Percentiles rank a stretch among this genome's conserved stretches.
phyloP scores from a whole-genome alignment of 2,329 filamentous ascomycete genomes.

The Claviceps sp. region DNA sequence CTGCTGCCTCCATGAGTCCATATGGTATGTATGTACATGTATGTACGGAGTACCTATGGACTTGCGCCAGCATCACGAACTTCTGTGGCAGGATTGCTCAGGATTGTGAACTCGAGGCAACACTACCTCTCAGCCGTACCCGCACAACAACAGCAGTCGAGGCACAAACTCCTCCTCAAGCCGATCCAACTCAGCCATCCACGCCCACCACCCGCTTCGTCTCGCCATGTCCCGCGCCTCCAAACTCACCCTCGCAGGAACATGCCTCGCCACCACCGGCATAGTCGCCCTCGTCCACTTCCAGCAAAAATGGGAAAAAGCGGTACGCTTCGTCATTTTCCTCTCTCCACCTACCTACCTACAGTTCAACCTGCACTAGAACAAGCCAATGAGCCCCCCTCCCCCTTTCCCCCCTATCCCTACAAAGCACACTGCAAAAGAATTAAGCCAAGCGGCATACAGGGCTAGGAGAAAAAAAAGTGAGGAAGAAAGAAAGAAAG shows the following conservation, averaged over 20 bases:
- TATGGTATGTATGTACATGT: background rate
- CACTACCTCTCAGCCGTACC: too few relatives aligned
- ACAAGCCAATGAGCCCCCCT: too few relatives aligned
- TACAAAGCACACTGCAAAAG: background rate
- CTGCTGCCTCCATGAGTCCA: background rate
- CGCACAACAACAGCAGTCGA: too few relatives aligned
- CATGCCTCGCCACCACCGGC: constrained; percentile 58
- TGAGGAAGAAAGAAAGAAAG: background rate
- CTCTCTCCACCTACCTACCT: too few relatives aligned
- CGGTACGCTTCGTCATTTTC: constrained; percentile 38
- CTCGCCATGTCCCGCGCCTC: constrained; percentile 72
- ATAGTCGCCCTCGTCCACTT: constrained; percentile 83
- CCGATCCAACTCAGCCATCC: background rate
- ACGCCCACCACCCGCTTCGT: background rate
- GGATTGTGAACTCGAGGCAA: too few relatives aligned
- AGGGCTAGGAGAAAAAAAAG: background rate
- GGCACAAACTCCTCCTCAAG: background rate
- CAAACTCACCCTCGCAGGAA: constrained; percentile 70
- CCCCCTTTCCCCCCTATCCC: too few relatives aligned
- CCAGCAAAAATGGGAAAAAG: constrained; percentile 71
- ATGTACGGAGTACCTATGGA: too few relatives aligned
- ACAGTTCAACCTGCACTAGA: too few relatives aligned
- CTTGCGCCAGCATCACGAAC: background rate
- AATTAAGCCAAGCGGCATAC: background rate
- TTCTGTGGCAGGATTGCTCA: background rate